These are phyloP conservation scores for Penicillium sp. DNA, from an alignment of 2,329 filamentous ascomycete genomes.

Conservation along the genomic window DNA sequence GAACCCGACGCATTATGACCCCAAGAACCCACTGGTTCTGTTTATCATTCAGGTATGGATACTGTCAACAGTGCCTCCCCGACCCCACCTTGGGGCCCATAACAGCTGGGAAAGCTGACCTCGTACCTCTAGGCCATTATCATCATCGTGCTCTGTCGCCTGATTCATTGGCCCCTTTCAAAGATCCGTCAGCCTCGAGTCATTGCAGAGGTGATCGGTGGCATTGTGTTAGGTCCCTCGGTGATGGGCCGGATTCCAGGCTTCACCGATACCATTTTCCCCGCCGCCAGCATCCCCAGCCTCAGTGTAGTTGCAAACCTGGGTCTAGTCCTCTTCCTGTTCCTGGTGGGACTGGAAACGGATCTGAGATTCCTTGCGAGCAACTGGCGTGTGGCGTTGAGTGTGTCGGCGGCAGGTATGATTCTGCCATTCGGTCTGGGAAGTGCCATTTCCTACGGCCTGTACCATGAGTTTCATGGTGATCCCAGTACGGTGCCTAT, in stretches of 20 bases:
- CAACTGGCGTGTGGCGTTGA: slow-evolving; percentile 79
- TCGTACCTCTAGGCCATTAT: slow-evolving; percentile 57
- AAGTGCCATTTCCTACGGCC: slow-evolving; percentile 75
- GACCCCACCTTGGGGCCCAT: not conserved
- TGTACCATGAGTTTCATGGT: slow-evolving; percentile 72
- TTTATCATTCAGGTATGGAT: slow-evolving; percentile 73
- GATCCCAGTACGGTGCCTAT: slow-evolving; percentile 62
- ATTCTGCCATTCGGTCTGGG: slow-evolving; percentile 80
- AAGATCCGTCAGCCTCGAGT: slow-evolving; percentile 79
- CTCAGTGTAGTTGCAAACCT: slow-evolving; percentile 79
- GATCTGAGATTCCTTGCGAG: slow-evolving; percentile 75
- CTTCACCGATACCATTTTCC: slow-evolving; percentile 78
- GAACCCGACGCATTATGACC: slow-evolving; percentile 69
- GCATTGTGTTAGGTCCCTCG: slow-evolving; percentile 81
- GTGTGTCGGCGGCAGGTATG: slow-evolving; percentile 80
- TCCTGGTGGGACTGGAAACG: slow-evolving; percentile 85
- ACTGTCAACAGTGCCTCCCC: not conserved
- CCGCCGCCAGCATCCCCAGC: slow-evolving; percentile 71
- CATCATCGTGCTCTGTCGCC: slow-evolving; percentile 73
- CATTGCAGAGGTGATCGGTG: slow-evolving; percentile 83
- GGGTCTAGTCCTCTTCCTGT: slow-evolving; percentile 81
- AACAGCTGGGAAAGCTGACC: not conserved
- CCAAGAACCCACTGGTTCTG: slow-evolving; percentile 71
- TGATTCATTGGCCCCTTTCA: slow-evolving; percentile 76
- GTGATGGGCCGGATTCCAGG: slow-evolving; percentile 84